Evolutionary conservation across 495 filamentous ascomycete species (phyloP).

Genomic region (Pyrenula aspistea): DNA sequence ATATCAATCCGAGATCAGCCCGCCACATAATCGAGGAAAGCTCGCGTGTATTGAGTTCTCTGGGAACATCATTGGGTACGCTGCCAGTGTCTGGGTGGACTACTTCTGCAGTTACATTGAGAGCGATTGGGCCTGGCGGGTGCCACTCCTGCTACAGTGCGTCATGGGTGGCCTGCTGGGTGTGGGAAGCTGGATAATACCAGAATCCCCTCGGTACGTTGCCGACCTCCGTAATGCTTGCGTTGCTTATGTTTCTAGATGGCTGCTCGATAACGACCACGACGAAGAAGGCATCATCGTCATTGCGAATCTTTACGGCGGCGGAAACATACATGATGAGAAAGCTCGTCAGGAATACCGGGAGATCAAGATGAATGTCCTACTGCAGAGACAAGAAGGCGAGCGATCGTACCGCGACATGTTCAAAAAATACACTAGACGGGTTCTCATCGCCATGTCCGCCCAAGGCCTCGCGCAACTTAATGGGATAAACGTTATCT

Average conservation of each 20-base stretch:
- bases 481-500: conserved; percentile 99
- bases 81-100: conserved; percentile 95
- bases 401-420: conserved; percentile 87
- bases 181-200: conserved; percentile 79
- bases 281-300: conserved; percentile 97
- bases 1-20: conserved; percentile 93
- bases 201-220: conserved; percentile 82
- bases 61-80: conserved; percentile 91
- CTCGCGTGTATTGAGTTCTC: conserved; percentile 97
- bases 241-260: conserved; percentile 37
- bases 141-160: conserved; percentile 87
- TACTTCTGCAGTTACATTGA: conserved; percentile 91
- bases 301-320: conserved; percentile 93
- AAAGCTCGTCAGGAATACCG: conserved; percentile 84
- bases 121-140: conserved; percentile 75
- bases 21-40: conserved; percentile 89
- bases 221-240: not conserved
- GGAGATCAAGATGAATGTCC: conserved; percentile 96
- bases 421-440: conserved; percentile 84
- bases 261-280: conserved; percentile 94
- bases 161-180: conserved; percentile 81
- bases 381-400: conserved; percentile 85
- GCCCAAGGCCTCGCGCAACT: conserved; percentile 91
- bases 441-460: conserved; percentile 98
- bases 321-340: conserved; percentile 83